Conservation (phyloP, 805 yeast genomes). For the Komagataella pseudopastoris region DNA sequence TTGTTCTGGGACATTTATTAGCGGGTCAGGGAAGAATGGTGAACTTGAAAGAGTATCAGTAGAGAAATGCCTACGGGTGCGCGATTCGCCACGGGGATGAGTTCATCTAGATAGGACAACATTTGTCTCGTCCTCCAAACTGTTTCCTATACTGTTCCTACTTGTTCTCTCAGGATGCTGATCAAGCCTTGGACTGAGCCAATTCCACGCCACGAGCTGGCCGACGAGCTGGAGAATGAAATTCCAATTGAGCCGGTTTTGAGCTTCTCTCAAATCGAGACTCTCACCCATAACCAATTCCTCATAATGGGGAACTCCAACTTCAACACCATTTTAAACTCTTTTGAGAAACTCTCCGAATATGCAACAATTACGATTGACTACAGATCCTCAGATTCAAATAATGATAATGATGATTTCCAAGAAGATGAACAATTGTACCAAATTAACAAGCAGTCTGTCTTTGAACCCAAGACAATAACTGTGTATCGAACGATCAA, state of each 20-base stretch:
- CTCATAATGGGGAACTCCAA: neutral
- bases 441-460: slow-evolving; percentile 11
- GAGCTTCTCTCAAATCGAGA: neutral
- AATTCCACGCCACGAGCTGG: neutral
- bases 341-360: neutral
- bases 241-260: neutral
- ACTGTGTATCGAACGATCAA: slow-evolving; percentile 2
- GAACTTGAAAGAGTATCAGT: neutral
- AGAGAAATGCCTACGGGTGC: neutral
- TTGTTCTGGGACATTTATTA: neutral
- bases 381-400: slow-evolving; percentile 2
- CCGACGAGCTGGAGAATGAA: neutral
- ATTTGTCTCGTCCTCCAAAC: no score
- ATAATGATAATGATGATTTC: slow-evolving; percentile 12
- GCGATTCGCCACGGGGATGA: neutral
- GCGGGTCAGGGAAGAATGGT: neutral
- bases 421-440: slow-evolving; percentile 41
- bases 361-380: slow-evolving; percentile 2
- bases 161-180: neutral
- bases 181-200: neutral
- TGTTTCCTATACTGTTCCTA: neutral
- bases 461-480: slow-evolving; percentile 9
- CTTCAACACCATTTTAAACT: neutral
- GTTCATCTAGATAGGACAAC: neutral
- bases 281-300: neutral